Conservation (phyloP, 805 yeast species). For the Ogataea kodamae region DNA sequence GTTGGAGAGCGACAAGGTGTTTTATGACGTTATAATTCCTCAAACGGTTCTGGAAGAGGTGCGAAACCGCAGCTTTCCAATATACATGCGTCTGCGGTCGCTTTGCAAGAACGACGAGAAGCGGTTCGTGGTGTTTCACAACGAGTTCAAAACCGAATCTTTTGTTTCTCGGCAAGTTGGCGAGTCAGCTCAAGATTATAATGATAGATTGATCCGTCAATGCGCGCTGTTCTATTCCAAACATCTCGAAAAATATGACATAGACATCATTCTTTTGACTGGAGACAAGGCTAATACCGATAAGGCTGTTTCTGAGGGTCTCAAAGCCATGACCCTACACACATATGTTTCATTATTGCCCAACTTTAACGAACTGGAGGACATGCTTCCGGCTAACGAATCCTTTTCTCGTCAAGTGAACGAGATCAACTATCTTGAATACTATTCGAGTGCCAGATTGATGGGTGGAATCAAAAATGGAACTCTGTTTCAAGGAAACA, state of each 20-base stretch:
- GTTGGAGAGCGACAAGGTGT: constrained; percentile 70
- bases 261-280: constrained; percentile 60
- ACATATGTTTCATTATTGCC: constrained; percentile 72
- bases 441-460: constrained; percentile 73
- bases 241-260: constrained; percentile 50
- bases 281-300: constrained; percentile 68
- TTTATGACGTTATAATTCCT: constrained; percentile 89
- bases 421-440: constrained; percentile 69
- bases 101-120: constrained; percentile 73
- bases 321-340: constrained; percentile 53
- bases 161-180: constrained; percentile 56
- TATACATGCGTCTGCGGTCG: constrained; percentile 78
- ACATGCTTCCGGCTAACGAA: constrained; percentile 62
- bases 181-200: constrained; percentile 83
- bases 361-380: constrained; percentile 70
- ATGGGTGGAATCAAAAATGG: constrained; percentile 91
- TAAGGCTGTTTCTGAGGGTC: constrained; percentile 52
- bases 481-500: constrained; percentile 78
- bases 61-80: constrained; percentile 79
- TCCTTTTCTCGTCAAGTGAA: constrained; percentile 36
- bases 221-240: constrained; percentile 66
- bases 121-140: constrained; percentile 87
- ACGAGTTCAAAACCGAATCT: constrained; percentile 79
- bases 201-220: constrained; percentile 83
- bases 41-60: constrained; percentile 95